Percentiles rank a stretch among this genome's conserved stretches.
These are phyloP conservation scores for Pseudoneurospora amorphoporcata DNA, from an alignment of 495 filamentous ascomycete genomes.

Conservation along the genomic window DNA sequence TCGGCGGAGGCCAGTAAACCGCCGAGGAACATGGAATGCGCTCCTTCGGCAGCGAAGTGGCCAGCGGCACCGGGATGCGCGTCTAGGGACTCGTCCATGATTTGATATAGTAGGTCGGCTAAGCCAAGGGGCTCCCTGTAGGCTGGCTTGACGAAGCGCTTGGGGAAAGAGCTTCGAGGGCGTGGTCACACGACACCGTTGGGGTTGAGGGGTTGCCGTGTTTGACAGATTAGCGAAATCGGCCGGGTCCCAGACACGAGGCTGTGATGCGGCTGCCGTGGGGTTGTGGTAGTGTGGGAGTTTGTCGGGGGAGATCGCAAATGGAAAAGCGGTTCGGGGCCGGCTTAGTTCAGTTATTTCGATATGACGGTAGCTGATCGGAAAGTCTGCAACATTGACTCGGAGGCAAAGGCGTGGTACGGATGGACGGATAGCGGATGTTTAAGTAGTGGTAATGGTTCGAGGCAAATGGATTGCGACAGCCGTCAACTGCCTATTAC, in stretches of 20 bases:
- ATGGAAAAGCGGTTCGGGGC: not conserved
- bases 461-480: not conserved
- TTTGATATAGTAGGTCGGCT: not conserved
- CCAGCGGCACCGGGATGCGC: slow-evolving; percentile 8
- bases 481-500: not conserved
- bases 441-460: not conserved
- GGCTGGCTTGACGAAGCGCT: not conserved
- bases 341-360: not conserved
- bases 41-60: slow-evolving; percentile 14
- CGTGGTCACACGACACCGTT: not conserved
- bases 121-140: not conserved
- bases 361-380: not conserved
- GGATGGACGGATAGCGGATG: not conserved
- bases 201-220: not conserved
- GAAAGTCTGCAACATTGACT: not conserved
- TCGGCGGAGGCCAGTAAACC: slow-evolving; percentile 23
- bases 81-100: slow-evolving; percentile 24
- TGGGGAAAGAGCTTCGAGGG: not conserved
- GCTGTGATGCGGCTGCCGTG: not conserved
- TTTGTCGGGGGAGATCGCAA: not conserved
- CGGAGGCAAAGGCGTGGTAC: not conserved
- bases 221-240: not conserved
- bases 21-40: slow-evolving; percentile 13
- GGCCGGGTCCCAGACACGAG: not conserved
- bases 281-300: not conserved